phyloP scores from a whole-genome alignment of 108 stramenopile species.

The Stephanodiscus triporus region DNA sequence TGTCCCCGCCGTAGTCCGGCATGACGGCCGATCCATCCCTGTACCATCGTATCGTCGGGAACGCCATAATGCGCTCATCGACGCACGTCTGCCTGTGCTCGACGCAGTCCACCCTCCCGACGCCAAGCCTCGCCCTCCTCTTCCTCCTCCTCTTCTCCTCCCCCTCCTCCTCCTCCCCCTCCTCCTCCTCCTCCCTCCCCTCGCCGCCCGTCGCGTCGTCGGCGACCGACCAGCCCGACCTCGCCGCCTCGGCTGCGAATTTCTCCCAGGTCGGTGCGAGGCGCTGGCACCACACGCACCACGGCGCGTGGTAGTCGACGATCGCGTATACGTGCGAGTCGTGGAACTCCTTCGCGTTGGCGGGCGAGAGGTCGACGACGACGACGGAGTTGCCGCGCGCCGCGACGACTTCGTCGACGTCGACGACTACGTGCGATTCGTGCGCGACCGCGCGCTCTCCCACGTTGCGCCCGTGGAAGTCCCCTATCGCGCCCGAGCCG shows the following conservation, averaged over 20 bases:
- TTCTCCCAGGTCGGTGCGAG: slow-evolving; percentile 96
- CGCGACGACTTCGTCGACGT: slow-evolving; percentile 30
- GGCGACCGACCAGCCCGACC: background rate
- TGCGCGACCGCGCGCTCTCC: slow-evolving; percentile 81
- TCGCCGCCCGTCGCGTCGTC: background rate
- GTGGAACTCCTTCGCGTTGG: slow-evolving; percentile 59
- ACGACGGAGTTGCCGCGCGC: background rate
- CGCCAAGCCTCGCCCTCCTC: slow-evolving; percentile 74
- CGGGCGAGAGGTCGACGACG: slow-evolving; percentile 56
- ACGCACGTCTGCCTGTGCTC: slow-evolving; percentile 58
- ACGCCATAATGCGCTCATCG: slow-evolving; percentile 71
- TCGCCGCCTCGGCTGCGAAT: slow-evolving; percentile 66
- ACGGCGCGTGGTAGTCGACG: slow-evolving; percentile 90
- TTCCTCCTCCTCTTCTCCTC: no score
- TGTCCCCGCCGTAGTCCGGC: slow-evolving; percentile 88
- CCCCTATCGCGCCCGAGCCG: slow-evolving; percentile 65
- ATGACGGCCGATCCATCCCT: slow-evolving; percentile 25
- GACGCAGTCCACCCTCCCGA: slow-evolving; percentile 95
- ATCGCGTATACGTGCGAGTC: slow-evolving; percentile 76
- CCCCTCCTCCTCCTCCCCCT: no score
- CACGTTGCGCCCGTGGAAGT: slow-evolving; percentile 91
- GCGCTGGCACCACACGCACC: slow-evolving; percentile 95
- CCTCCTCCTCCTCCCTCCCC: no score
- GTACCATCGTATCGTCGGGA: slow-evolving; percentile 80
- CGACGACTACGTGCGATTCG: slow-evolving; percentile 39